phyloP scores from a whole-genome alignment of 805 yeast species.

The Kluyveromyces wickerhamii region DNA sequence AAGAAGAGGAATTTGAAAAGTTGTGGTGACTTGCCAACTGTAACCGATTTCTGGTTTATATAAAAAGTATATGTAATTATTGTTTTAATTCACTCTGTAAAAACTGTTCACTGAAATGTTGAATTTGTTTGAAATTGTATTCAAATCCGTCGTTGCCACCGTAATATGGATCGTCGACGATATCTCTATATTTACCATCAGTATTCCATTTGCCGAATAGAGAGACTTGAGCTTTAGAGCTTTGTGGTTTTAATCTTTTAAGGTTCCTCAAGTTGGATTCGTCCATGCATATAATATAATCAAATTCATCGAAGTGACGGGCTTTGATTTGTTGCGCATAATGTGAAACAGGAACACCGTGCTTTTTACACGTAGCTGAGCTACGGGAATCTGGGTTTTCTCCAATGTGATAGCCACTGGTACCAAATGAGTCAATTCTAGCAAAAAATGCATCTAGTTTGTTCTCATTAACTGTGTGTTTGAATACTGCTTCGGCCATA shows the following conservation, averaged over 20 bases:
- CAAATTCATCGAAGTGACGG: conserved; percentile 48
- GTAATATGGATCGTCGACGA: conserved; percentile 88
- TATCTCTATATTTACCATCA: conserved; percentile 38
- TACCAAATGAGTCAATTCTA: conserved; percentile 79
- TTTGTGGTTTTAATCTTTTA: conserved; percentile 43
- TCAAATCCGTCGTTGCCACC: conserved; percentile 84
- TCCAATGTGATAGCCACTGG: conserved; percentile 79
- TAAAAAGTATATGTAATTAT: background rate
- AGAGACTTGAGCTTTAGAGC: conserved; percentile 40
- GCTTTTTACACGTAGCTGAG: conserved; percentile 52
- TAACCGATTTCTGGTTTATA: background rate
- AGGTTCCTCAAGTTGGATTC: conserved; percentile 48
- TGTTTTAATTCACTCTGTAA: conserved; percentile 40
- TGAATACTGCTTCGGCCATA: conserved; percentile 94
- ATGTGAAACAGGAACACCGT: conserved; percentile 72
- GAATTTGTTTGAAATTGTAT: conserved; percentile 63
- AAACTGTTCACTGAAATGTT: conserved; percentile 68
- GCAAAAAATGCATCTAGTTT: conserved; percentile 36
- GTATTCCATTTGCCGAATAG: conserved; percentile 80
- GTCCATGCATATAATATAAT: conserved; percentile 67
- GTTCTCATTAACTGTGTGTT: conserved; percentile 49
- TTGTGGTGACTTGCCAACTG: conserved; percentile 8
- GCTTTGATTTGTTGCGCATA: conserved; percentile 58
- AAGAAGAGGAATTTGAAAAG: conserved; percentile 45
- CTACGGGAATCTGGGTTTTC: conserved; percentile 76